Evolutionary conservation across 768 basidiomycete genomes (phyloP), one percentile per base, ranked within the genome.

Genomic region (Antrodiella citrinella): DNA sequence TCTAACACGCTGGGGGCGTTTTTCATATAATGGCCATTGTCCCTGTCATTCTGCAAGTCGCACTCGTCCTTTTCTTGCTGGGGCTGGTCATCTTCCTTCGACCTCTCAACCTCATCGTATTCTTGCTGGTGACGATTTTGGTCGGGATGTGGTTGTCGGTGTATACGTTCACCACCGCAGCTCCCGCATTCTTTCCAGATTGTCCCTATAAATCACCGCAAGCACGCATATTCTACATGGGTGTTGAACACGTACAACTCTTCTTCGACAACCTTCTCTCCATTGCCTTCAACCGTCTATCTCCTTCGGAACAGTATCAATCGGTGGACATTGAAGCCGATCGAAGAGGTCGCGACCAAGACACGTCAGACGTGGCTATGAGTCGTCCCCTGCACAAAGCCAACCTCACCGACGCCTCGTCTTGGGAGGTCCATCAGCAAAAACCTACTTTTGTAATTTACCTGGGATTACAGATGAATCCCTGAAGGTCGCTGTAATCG

Each of bases 21-120:
- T 50, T 54, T 19, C 55, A 54, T 15, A 56, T 62, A 7, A 47
- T 62, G 26, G 51, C 56, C 1, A 15, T 54, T 9, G 46, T 61
- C 3, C 59, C 63, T 12, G 39, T 61, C 39, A 46, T 59, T n/a
- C 50, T 62, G 4, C 61, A 62, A 25, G 3, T 52, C 5, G 52
- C 56, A 1, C 41, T 57, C 4, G 46, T 49, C 18, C 53, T 60
- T 21, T 60, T 60, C 46, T 22, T 60, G 12, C 11, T 52, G 25
- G 59, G 59, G 19, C 54, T 60, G 2, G 21, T 54, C 41, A 41
- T 54, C n/a, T 55, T 58, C 30, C 7, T 35, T 35, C 7, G 30
- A 15, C 30, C 15, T 7, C 7, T 15, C 30, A 35, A 35, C 15
- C 30, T 35, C 15, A 15, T 15, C 15, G 15, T 35, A 35, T 35